phyloP scores from a whole-genome alignment of 805 yeast species.

The Starmerella floricola region DNA sequence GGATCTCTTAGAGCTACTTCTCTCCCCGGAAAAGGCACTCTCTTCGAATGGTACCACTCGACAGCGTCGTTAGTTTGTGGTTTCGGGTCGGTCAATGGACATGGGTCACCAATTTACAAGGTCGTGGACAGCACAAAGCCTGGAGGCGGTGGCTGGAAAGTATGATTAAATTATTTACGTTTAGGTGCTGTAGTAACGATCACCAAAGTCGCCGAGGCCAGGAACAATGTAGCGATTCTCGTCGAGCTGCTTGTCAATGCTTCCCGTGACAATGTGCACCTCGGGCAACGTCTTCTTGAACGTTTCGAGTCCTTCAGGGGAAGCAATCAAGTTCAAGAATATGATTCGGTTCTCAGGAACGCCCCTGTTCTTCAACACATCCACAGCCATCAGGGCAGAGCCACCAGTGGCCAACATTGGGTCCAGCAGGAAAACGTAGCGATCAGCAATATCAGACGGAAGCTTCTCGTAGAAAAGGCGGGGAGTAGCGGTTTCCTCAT shows the following conservation, averaged over 20 bases:
- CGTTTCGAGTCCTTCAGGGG: constrained; percentile 83
- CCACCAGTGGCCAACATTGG: constrained; percentile 99
- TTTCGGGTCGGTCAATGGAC: constrained; percentile 1
- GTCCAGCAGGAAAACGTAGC: constrained; percentile 84
- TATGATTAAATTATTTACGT: neutral
- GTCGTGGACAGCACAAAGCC: constrained; percentile 4
- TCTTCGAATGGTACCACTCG: constrained; percentile 20
- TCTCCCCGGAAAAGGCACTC: neutral
- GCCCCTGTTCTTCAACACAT: constrained; percentile 75
- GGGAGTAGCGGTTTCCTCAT: constrained; percentile 93
- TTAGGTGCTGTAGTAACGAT: constrained; percentile 85
- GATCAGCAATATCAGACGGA: constrained; percentile 78
- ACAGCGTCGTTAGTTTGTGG: constrained; percentile 18
- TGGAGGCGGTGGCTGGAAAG: constrained; percentile 6
- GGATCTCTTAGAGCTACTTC: constrained; percentile 13
- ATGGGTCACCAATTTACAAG: neutral
- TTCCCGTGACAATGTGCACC: constrained; percentile 85
- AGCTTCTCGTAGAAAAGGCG: constrained; percentile 84
- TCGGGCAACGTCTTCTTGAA: constrained; percentile 71
- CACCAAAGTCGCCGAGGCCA: constrained; percentile 97
- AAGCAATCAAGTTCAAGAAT: constrained; percentile 81
- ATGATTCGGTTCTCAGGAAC: constrained; percentile 78
- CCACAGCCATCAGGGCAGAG: constrained; percentile 93
- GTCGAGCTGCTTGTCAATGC: constrained; percentile 75
- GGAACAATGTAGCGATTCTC: constrained; percentile 79